Percentiles rank a stretch among this genome's conserved stretches.
Conservation (phyloP, 108 stramenopile genomes). For the Fistulifera solaris region DNA sequence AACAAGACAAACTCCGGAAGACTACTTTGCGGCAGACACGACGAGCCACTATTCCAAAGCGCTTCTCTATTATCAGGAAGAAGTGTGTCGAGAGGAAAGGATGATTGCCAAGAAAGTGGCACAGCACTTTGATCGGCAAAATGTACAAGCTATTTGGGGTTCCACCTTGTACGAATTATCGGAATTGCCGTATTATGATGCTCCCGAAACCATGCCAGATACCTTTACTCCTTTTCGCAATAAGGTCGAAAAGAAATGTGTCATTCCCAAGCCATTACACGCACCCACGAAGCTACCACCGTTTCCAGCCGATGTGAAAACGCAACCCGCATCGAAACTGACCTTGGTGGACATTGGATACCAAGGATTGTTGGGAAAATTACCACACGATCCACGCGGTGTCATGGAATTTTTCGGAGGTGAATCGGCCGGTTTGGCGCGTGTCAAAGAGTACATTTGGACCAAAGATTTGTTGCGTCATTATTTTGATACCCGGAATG, state of each 20-base stretch:
- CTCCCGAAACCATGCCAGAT: slow-evolving; percentile 64
- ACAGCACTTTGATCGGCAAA: slow-evolving; percentile 11
- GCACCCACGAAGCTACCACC: slow-evolving; percentile 35
- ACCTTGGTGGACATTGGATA: slow-evolving; percentile 69
- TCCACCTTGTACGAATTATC: slow-evolving; percentile 82
- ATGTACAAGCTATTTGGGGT: slow-evolving; percentile 75
- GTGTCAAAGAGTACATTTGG: slow-evolving; percentile 88
- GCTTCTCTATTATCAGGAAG: slow-evolving; percentile 37
- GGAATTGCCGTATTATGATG: slow-evolving; percentile 68
- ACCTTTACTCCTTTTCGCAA: slow-evolving; percentile 89
- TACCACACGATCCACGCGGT: slow-evolving; percentile 40
- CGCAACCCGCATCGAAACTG: not conserved
- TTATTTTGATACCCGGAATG: slow-evolving; percentile 97
- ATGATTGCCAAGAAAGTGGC: slow-evolving; percentile 45
- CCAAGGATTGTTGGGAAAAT: slow-evolving; percentile 40
- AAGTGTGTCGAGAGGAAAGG: slow-evolving; percentile 68
- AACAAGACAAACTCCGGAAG: slow-evolving; percentile 54
- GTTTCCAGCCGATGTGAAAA: not conserved
- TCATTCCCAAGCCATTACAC: slow-evolving; percentile 52
- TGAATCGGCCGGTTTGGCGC: slow-evolving; percentile 76
- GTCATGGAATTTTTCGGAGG: slow-evolving; percentile 88
- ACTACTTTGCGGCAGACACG: slow-evolving; percentile 30
- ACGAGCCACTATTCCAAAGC: slow-evolving; percentile 5
- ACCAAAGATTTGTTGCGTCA: slow-evolving; percentile 72
- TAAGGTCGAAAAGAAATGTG: slow-evolving; percentile 77